phyloP scores from a whole-genome alignment of 1,139 yeast genomes.

The Blastobotrys apis region DNA sequence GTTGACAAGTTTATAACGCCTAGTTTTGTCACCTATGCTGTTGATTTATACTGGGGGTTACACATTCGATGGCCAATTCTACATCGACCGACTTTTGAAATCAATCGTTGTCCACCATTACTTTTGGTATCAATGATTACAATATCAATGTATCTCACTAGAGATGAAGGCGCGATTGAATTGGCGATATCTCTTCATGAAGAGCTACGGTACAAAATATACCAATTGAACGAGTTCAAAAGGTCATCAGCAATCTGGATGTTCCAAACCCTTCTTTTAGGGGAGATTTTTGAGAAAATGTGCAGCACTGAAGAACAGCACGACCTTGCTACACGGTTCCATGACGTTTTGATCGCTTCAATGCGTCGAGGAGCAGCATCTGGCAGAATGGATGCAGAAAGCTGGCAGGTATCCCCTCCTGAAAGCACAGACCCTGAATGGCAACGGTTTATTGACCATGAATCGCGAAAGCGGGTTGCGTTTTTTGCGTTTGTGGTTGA shows the following conservation, averaged over 20 bases:
- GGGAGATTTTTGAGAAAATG: conserved; percentile 64
- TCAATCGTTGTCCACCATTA: conserved; percentile 47
- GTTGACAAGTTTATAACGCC: conserved; percentile 25
- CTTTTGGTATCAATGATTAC: conserved; percentile 51
- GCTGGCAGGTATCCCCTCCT: conserved; percentile 6
- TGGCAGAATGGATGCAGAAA: conserved; percentile 20
- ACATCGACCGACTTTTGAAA: conserved; percentile 56
- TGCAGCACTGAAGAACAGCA: conserved; percentile 48
- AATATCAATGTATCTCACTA: conserved; percentile 44
- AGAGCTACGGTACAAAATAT: conserved; percentile 55
- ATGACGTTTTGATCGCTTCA: conserved; percentile 27
- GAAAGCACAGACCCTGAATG: conserved; percentile 20
- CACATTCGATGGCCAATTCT: conserved; percentile 57
- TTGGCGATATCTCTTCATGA: conserved; percentile 48
- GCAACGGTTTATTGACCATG: conserved; percentile 25
- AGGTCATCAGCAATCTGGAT: conserved; percentile 61
- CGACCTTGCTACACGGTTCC: conserved; percentile 28
- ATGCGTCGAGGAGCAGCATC: conserved; percentile 22
- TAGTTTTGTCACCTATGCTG: conserved; percentile 23
- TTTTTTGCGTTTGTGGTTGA: conserved; percentile 29
- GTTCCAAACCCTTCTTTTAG: conserved; percentile 54
- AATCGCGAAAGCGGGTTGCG: conserved; percentile 26
- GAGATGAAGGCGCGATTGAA: conserved; percentile 29
- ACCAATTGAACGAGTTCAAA: conserved; percentile 52
- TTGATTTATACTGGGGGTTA: conserved; percentile 32